A percentile compares a stretch with the other conserved stretches of the same genome.
Conservation (phyloP, 2,329 filamentous ascomycete species). For the Claviceps africana region DNA sequence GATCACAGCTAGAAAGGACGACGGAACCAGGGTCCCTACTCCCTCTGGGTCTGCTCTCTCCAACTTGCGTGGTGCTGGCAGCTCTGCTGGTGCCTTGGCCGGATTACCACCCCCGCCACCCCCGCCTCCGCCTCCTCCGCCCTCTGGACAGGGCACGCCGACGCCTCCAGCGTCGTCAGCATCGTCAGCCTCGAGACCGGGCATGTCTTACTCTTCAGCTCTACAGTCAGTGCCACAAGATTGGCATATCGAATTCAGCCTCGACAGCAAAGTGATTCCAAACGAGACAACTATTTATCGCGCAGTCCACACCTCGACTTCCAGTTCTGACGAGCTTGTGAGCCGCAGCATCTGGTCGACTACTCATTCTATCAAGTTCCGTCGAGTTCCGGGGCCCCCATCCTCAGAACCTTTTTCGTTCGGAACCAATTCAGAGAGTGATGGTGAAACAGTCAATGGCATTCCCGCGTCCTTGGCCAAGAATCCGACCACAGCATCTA, state of each 20-base stretch:
- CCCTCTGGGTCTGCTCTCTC: conserved; percentile 37
- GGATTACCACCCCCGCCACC: not conserved
- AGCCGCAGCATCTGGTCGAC: conserved; percentile 77
- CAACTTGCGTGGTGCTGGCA: conserved; percentile 25
- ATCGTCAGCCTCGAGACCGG: conserved; percentile 39
- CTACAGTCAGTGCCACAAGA: conserved; percentile 72
- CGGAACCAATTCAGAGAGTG: conserved; percentile 29
- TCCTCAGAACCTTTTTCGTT: conserved; percentile 57
- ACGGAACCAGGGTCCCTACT: conserved; percentile 75
- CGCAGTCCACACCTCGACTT: conserved; percentile 58
- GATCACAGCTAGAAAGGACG: conserved; percentile 81
- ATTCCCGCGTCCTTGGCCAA: conserved; percentile 71
- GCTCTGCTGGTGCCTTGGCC: conserved; percentile 15
- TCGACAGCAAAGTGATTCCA: conserved; percentile 68
- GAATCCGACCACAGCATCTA: conserved; percentile 72
- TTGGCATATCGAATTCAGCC: conserved; percentile 93
- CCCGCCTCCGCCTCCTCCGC: conserved; percentile 1
- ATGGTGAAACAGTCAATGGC: conserved; percentile 40
- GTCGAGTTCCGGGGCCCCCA: conserved; percentile 69
- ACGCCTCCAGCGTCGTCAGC: conserved; percentile 36
- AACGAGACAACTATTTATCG: conserved; percentile 95
- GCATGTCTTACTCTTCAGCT: conserved; percentile 73
- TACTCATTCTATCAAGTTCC: conserved; percentile 84
- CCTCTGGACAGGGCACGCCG: conserved; percentile 28
- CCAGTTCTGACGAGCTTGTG: conserved; percentile 45